These are phyloP conservation scores for Suillus lakei DNA, from an alignment of 768 basidiomycete species.

Conservation along the genomic window DNA sequence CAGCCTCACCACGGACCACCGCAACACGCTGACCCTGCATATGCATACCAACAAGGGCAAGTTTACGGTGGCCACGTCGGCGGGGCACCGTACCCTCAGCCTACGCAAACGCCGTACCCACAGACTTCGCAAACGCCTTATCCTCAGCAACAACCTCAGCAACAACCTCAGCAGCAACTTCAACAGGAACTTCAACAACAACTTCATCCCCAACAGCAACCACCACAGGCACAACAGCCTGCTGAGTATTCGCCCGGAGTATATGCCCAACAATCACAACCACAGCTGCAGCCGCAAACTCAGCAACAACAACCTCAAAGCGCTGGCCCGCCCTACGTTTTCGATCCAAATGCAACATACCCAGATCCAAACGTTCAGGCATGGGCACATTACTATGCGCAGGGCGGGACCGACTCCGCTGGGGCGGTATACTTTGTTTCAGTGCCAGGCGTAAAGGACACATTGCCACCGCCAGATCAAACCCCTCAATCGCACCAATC, in stretches of 20 bases:
- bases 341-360: constrained; percentile 70
- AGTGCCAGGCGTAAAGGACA: constrained; percentile 73
- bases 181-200: constrained; percentile 49
- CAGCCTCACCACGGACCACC: constrained; percentile 27
- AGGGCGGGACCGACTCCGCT: constrained; percentile 73
- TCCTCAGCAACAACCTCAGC: constrained; percentile 38
- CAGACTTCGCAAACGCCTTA: constrained; percentile 38
- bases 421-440: constrained; percentile 83
- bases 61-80: constrained; percentile 20
- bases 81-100: constrained; percentile 3
- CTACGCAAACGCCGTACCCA: constrained; percentile 23
- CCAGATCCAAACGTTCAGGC: constrained; percentile 82
- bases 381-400: constrained; percentile 86
- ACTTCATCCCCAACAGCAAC: constrained; percentile 35
- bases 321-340: constrained; percentile 54
- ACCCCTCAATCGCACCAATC: constrained; percentile 10
- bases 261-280: constrained; percentile 25
- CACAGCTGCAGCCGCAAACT: constrained; percentile 19
- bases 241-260: neutral
- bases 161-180: constrained; percentile 46
- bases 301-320: constrained; percentile 33
- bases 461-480: constrained; percentile 22
- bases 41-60: constrained; percentile 32
- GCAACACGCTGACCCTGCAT: constrained; percentile 30
- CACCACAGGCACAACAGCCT: constrained; percentile 33